A percentile compares a stretch with the other conserved stretches of the same genome.
phyloP scores from a whole-genome alignment of 169 alveolate species.

The Cryptosporidium baileyi region DNA sequence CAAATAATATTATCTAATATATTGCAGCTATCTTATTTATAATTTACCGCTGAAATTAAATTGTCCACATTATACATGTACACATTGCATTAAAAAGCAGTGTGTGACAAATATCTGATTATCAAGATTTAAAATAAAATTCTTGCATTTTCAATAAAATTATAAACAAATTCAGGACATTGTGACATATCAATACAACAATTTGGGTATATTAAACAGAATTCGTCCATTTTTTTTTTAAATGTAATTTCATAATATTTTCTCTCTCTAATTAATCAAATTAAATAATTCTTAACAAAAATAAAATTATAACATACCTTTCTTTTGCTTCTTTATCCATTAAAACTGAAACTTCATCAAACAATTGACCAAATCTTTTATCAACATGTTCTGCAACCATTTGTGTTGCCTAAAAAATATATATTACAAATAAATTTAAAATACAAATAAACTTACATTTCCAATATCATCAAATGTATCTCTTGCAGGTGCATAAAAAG shows the following conservation, averaged over 20 bases:
- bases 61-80: no score
- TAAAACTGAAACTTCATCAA: conserved; percentile 30
- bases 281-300: neutral
- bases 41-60: no score
- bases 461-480: conserved; percentile 59
- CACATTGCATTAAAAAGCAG: neutral
- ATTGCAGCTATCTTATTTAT: no score
- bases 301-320: conserved; percentile 17
- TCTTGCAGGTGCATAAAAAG: conserved; percentile 36
- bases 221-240: conserved; percentile 19
- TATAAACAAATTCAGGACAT: conserved; percentile 57
- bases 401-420: conserved; percentile 29
- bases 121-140: neutral
- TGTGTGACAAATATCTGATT: neutral
- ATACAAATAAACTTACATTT: neutral
- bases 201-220: conserved; percentile 37
- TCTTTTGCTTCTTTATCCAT: conserved; percentile 23
- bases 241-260: conserved; percentile 43
- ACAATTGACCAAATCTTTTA: conserved; percentile 46
- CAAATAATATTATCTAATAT: no score
- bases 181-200: conserved; percentile 51
- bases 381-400: conserved; percentile 23
- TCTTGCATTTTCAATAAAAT: conserved; percentile 34
- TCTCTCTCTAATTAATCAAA: neutral
- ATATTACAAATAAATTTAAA: neutral